phyloP scores from a whole-genome alignment of 208 protist species.

The Leishmania martiniquensis region DNA sequence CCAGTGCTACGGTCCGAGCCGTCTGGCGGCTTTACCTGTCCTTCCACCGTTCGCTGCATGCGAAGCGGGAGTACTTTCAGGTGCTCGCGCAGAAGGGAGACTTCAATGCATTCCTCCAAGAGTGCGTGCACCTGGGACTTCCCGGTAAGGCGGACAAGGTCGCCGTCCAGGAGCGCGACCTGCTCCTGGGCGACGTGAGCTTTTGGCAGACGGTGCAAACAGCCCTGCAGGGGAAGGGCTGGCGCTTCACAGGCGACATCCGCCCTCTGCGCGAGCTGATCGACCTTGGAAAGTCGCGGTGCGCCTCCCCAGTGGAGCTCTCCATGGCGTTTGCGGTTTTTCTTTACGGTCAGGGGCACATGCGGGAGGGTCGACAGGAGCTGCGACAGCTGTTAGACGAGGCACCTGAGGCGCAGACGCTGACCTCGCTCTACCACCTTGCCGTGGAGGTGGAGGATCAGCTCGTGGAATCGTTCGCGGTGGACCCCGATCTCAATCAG shows the following conservation, averaged over 20 bases:
- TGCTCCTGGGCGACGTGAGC: slow-evolving; percentile 43
- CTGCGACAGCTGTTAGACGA: slow-evolving; percentile 52
- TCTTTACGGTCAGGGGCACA: slow-evolving; percentile 69
- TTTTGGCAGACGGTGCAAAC: slow-evolving; percentile 74
- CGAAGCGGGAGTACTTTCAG: slow-evolving; percentile 63
- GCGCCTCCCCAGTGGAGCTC: slow-evolving; percentile 59
- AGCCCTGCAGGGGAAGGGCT: slow-evolving; percentile 51
- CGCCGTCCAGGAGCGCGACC: slow-evolving; percentile 16
- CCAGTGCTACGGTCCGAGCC: slow-evolving; percentile 45
- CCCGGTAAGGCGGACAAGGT: slow-evolving; percentile 1
- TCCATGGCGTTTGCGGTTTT: slow-evolving; percentile 59
- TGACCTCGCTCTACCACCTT: slow-evolving; percentile 49
- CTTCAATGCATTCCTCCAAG: slow-evolving; percentile 51
- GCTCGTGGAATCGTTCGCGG: slow-evolving; percentile 73
- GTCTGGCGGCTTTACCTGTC: slow-evolving; percentile 68
- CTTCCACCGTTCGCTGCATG: slow-evolving; percentile 52
- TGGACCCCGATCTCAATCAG: slow-evolving; percentile 39
- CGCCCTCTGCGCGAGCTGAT: slow-evolving; percentile 47
- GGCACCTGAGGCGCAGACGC: slow-evolving; percentile 50
- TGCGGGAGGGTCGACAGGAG: slow-evolving; percentile 43
- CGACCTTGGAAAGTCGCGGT: slow-evolving; percentile 40
- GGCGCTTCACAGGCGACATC: slow-evolving; percentile 49
- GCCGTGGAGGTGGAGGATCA: slow-evolving; percentile 77
- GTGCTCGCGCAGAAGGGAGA: slow-evolving; percentile 59
- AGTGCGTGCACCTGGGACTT: slow-evolving; percentile 49